These are phyloP conservation scores for Olyra latifolia DNA, from an alignment of 176 grass and related monocot genomes.

Conservation along the genomic window DNA sequence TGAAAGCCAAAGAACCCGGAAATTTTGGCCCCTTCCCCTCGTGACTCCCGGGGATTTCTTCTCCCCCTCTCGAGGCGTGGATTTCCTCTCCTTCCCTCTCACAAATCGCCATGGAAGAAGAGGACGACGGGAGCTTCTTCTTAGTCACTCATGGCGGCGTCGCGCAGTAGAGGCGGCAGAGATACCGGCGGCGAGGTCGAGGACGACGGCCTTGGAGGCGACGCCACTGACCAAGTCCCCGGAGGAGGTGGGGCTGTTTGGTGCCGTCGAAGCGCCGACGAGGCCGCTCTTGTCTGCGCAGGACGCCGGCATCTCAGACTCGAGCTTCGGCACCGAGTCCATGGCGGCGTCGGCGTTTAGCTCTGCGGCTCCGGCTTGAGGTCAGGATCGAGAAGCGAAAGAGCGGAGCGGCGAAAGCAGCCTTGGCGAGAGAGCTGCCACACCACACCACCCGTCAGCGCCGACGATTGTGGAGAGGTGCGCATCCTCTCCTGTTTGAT, in stretches of 20 bases:
- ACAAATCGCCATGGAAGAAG: slow-evolving; percentile 95
- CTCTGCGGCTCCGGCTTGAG: background rate
- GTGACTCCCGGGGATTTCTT: too few species aligned
- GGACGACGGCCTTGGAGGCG: slow-evolving; percentile 61
- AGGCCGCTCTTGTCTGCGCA: slow-evolving; percentile 71
- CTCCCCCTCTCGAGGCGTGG: too few species aligned
- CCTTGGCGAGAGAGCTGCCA: slow-evolving; percentile 16
- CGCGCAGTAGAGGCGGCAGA: slow-evolving; percentile 65
- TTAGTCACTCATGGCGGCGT: too few species aligned
- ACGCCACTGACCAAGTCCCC: slow-evolving; percentile 51
- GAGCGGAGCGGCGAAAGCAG: slow-evolving; percentile 30
- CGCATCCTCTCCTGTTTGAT: slow-evolving; percentile 2
- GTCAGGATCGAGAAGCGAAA: slow-evolving; percentile 8
- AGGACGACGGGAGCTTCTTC: slow-evolving; percentile 71
- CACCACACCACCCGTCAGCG: slow-evolving; percentile 5
- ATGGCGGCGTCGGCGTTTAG: slow-evolving; percentile 28
- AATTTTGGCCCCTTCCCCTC: too few species aligned
- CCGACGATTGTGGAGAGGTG: background rate
- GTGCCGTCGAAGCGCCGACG: slow-evolving; percentile 63
- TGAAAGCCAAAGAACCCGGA: too few species aligned
- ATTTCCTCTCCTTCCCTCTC: too few species aligned
- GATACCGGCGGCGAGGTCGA: slow-evolving; percentile 43
- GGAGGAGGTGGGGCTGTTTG: slow-evolving; percentile 47
- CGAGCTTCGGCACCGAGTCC: slow-evolving; percentile 47
- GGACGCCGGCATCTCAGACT: slow-evolving; percentile 48